These are phyloP conservation scores for Tulasnella sp. DNA, from an alignment of 768 basidiomycete species.

Conservation along the genomic window DNA sequence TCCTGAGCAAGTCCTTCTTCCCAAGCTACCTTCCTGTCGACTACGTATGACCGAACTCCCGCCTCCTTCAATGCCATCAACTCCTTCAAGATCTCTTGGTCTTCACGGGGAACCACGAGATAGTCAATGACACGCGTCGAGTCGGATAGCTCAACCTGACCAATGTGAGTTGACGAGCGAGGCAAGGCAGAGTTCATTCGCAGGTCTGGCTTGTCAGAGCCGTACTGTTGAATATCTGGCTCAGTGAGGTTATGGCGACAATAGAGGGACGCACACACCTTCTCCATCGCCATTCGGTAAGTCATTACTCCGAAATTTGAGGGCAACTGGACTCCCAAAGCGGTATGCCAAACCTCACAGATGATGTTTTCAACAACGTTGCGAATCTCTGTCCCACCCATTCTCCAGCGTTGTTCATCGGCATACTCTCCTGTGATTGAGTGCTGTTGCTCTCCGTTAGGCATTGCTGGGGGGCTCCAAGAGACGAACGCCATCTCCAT, in stretches of 20 bases:
- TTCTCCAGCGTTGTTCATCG: constrained; percentile 64
- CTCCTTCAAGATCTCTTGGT: background rate
- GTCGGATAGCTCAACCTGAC: background rate
- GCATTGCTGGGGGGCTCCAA: constrained; percentile 55
- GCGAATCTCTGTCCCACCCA: constrained; percentile 84
- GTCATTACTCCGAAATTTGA: constrained; percentile 78
- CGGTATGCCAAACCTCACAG: constrained; percentile 71
- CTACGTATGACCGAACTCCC: background rate
- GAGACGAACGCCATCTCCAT: constrained; percentile 94
- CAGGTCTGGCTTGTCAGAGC: constrained; percentile 93
- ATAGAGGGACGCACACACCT: constrained; percentile 50
- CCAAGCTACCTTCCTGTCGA: background rate
- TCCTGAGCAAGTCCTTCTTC: background rate
- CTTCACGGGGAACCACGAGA: constrained; percentile 16
- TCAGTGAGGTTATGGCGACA: background rate
- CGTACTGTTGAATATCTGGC: constrained; percentile 59
- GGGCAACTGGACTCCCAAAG: constrained; percentile 66
- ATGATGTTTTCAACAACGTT: constrained; percentile 76
- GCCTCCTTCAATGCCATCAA: background rate
- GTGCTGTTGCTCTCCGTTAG: background rate
- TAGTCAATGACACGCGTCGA: constrained; percentile 18
- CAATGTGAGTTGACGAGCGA: background rate
- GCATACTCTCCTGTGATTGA: constrained; percentile 37
- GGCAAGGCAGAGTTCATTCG: constrained; percentile 5
- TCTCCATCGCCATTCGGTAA: constrained; percentile 87